A percentile compares a stretch with the other conserved stretches of the same genome.
These are phyloP conservation scores for Endoconidiophora polonica DNA, from an alignment of 2,329 filamentous ascomycete genomes.

Conservation along the genomic window DNA sequence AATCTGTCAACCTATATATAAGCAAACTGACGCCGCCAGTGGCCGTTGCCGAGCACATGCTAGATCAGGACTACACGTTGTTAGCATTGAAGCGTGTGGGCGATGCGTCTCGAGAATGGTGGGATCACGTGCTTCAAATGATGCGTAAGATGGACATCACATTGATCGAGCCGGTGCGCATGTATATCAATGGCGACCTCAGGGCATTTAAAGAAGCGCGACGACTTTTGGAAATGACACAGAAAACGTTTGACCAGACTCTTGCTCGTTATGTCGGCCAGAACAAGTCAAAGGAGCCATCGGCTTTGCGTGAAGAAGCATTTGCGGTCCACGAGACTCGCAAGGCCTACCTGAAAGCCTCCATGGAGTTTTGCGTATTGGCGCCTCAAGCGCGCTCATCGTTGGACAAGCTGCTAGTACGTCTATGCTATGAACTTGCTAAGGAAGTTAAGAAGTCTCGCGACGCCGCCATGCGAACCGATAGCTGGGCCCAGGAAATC, in stretches of 20 bases:
- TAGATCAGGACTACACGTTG: constrained; percentile 91
- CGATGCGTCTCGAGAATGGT: constrained; percentile 77
- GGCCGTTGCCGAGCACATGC: constrained; percentile 60
- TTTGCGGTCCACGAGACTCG: constrained; percentile 89
- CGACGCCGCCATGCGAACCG: constrained; percentile 47
- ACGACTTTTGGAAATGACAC: constrained; percentile 56
- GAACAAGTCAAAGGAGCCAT: constrained; percentile 86
- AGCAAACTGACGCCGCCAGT: constrained; percentile 56
- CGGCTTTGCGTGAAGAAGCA: constrained; percentile 78
- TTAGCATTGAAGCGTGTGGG: constrained; percentile 71
- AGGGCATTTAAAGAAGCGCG: constrained; percentile 74
- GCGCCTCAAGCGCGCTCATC: constrained; percentile 72
- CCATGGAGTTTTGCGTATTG: constrained; percentile 81
- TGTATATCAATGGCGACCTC: constrained; percentile 64
- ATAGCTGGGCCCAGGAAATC: constrained; percentile 61
- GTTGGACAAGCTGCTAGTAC: constrained; percentile 74
- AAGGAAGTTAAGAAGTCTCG: constrained; percentile 61
- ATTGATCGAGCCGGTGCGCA: constrained; percentile 65
- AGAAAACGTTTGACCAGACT: constrained; percentile 69
- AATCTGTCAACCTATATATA: constrained; percentile 61
- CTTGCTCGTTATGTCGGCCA: constrained; percentile 70
- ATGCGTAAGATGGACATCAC: constrained; percentile 63
- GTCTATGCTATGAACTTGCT: constrained; percentile 74
- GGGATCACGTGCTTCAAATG: constrained; percentile 55
- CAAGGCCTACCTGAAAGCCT: constrained; percentile 77